Percentiles rank a stretch among this genome's conserved stretches.
Conservation (phyloP, 1,139 yeast species). For the Arxiozyma bovina region DNA sequence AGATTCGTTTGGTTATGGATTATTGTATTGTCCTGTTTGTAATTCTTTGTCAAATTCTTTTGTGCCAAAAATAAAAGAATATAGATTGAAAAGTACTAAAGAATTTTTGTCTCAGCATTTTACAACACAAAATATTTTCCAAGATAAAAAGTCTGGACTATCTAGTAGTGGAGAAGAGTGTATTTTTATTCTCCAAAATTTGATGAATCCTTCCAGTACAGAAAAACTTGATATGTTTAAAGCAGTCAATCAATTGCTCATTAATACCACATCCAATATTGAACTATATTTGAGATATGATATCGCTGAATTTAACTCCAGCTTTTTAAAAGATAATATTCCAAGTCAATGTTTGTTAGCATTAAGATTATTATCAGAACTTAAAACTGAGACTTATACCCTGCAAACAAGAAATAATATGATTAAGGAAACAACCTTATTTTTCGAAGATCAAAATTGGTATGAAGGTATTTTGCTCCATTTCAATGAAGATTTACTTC, state of each 20-base stretch:
- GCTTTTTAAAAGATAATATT: conserved; percentile 6
- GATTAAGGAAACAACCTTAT: not conserved
- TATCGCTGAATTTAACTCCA: not conserved
- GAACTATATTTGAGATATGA: conserved; percentile 16
- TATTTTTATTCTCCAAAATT: conserved; percentile 15
- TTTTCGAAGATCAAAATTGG: conserved; percentile 7
- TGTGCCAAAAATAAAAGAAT: conserved; percentile 42
- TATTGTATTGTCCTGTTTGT: conserved; percentile 85
- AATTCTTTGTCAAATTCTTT: conserved; percentile 78
- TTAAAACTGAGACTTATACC: conserved; percentile 8
- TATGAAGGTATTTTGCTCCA: conserved; percentile 6
- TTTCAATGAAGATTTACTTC: conserved; percentile 11
- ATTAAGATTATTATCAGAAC: conserved; percentile 16
- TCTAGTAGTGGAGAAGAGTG: conserved; percentile 8
- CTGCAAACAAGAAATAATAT: not conserved
- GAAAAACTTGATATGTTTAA: conserved; percentile 6
- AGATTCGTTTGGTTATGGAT: conserved; percentile 59
- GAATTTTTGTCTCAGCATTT: conserved; percentile 7
- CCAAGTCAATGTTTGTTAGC: conserved; percentile 19
- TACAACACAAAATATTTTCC: conserved; percentile 7
- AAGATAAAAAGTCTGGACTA: conserved; percentile 6
- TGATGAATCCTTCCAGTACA: conserved; percentile 3
- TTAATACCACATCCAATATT: conserved; percentile 19
- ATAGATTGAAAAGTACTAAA: conserved; percentile 6
- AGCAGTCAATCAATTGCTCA: conserved; percentile 13